These are phyloP conservation scores for Arthrinium phaeospermum DNA, from an alignment of 2,329 filamentous ascomycete genomes.

Conservation along the genomic window DNA sequence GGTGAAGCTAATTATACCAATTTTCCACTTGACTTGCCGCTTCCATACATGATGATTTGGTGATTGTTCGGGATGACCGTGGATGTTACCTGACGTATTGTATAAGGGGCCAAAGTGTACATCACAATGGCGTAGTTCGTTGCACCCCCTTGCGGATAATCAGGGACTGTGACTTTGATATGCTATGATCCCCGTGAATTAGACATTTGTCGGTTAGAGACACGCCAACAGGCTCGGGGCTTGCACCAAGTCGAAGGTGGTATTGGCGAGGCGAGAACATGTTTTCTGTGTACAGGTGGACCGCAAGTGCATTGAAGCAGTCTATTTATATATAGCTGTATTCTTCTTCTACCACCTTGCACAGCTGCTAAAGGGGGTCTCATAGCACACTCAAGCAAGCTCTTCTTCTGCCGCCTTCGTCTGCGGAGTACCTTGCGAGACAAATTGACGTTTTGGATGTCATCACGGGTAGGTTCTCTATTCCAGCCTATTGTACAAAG, in stretches of 20 bases:
- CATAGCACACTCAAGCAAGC: neutral
- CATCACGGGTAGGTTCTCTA: constrained; percentile 16
- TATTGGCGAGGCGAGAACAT: neutral
- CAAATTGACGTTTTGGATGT: neutral
- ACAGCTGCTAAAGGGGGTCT: neutral
- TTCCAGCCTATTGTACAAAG: constrained; percentile 20
- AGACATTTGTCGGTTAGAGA: neutral
- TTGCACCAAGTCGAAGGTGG: neutral
- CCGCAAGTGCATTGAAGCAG: neutral
- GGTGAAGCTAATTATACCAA: constrained; percentile 15
- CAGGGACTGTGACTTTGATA: neutral
- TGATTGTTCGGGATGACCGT: neutral
- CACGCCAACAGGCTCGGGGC: neutral
- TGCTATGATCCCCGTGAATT: neutral
- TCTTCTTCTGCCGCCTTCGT: neutral
- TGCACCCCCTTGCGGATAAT: neutral
- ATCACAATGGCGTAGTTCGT: neutral
- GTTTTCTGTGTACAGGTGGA: neutral
- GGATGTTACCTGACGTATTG: neutral
- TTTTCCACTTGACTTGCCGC: neutral
- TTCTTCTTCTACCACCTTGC: neutral
- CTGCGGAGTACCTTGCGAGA: neutral
- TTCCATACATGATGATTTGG: neutral
- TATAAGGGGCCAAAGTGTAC: neutral
- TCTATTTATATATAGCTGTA: neutral